Evolutionary conservation across 106 monocot species (phyloP), one percentile per base, ranked within the genome.

Genomic region (Dendrobium chrysotoxum): DNA sequence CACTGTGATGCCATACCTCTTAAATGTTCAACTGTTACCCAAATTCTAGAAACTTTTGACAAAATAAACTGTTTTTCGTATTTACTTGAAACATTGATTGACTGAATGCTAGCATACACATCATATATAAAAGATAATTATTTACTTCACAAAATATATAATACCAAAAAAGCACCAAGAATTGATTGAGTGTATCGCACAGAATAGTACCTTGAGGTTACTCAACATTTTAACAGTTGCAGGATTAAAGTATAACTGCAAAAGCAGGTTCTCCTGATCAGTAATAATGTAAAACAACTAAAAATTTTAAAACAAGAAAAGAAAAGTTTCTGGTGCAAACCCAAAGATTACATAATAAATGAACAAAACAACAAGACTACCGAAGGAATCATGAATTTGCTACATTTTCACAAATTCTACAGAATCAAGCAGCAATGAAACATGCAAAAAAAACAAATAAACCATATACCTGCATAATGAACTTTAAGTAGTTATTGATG

Each of bases 211-310:
- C 89, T 92, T 92, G 82, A 92, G 72, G 82, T 92, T 92, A 81
- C 92, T 89, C 80, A 92, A 85, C 92, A 92, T 92, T 88, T 92
- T 92, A 67, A 92, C 92, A 78, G 92, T 92, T 58, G 92, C 84
- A 72, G 92, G 92, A 86, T 87, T 90, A 82, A 92, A 92, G 72
- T 92, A 92, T 85, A 92, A 83, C 92, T 92, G 89, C 84, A 89
- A 28, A 50, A 53, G 68, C 2, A 23, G 26, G 5, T 74, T 26
- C 47, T 47, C 28, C 26, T 7, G 23, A 47, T 76, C 47, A 76
- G 47, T 76, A 30, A 75, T 50, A 20, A 75, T n/a, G 1, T 75
- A 21, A 40, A 7, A 40, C 0, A 75, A 75, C 5, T 21, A 75
- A 41, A 71, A 31, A 38, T 28, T 25, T 28, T 28, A 38, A 71